phyloP scores from a whole-genome alignment of 176 grass and related monocot species.

The Guadua angustifolia region DNA sequence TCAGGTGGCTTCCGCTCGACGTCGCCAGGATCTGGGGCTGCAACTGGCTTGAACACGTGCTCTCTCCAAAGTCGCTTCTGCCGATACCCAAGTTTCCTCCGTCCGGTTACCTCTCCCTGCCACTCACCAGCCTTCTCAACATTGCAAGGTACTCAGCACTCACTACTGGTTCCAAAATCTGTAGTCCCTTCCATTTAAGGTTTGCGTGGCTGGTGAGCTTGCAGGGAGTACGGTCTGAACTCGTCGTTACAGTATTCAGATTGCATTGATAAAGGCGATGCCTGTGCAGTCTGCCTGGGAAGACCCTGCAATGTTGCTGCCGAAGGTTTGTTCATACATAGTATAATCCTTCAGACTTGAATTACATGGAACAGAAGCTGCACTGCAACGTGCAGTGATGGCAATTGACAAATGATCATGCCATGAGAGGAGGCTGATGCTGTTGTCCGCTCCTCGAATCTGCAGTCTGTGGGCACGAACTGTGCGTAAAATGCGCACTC shows the following conservation, averaged over 20 bases:
- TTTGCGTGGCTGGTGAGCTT: not conserved
- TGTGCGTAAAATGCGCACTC: constrained; percentile 81
- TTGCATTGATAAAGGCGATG: constrained; percentile 41
- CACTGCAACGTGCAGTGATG: no score
- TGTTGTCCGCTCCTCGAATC: not conserved
- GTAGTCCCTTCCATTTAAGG: not conserved
- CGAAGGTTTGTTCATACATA: constrained; percentile 49
- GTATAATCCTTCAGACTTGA: not conserved
- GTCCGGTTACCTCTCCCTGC: constrained; percentile 66
- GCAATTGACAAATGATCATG: not conserved
- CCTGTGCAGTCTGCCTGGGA: constrained; percentile 81
- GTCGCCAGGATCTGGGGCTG: constrained; percentile 68
- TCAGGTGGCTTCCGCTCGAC: constrained; percentile 85
- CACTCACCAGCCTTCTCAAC: constrained; percentile 59
- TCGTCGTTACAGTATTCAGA: constrained; percentile 26
- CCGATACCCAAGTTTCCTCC: constrained; percentile 70
- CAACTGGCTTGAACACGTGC: constrained; percentile 71
- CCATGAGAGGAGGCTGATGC: not conserved
- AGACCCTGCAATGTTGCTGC: constrained; percentile 74
- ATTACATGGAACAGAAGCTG: not conserved
- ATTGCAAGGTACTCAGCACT: constrained; percentile 69
- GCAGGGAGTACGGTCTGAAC: constrained; percentile 57
- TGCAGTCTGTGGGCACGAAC: constrained; percentile 80
- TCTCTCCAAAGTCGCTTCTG: constrained; percentile 62
- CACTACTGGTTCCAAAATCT: not conserved